Evolutionary conservation across 2,329 filamentous ascomycete species (phyloP).

Genomic region (Colletotrichum destructivum): DNA sequence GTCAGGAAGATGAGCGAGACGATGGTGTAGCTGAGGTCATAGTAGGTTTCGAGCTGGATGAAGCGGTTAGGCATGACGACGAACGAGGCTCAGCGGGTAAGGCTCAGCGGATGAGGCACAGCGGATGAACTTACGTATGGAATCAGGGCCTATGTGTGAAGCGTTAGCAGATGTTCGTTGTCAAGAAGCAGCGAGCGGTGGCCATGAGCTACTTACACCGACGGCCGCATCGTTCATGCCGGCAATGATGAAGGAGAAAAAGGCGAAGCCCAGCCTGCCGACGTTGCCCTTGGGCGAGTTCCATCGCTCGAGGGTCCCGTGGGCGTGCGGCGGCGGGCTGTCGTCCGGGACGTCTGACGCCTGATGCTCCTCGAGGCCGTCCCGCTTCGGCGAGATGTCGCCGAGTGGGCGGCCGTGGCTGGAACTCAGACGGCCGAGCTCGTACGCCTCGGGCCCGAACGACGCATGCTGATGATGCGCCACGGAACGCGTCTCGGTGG

Average conservation of each 20-base stretch:
- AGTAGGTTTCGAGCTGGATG: conserved; percentile 71
- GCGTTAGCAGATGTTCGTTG: not conserved
- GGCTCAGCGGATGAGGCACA: too few relatives aligned
- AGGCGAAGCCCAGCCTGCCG: conserved; percentile 58
- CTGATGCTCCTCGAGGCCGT: conserved; percentile 26
- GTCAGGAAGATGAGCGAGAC: conserved; percentile 76
- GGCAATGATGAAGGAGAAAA: conserved; percentile 72
- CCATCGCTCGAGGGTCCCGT: conserved; percentile 50
- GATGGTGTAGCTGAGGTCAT: conserved; percentile 70
- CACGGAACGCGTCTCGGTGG: conserved; percentile 33
- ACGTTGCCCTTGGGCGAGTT: conserved; percentile 54
- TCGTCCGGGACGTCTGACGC: not conserved
- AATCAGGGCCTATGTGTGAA: conserved; percentile 52
- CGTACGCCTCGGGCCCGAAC: conserved; percentile 22
- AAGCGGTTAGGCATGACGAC: not conserved
- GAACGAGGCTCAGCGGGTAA: too few relatives aligned
- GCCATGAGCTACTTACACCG: conserved; percentile 59
- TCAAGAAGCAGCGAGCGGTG: too few relatives aligned
- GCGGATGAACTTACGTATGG: conserved; percentile 51
- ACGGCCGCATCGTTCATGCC: conserved; percentile 76
- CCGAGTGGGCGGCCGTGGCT: conserved; percentile 8
- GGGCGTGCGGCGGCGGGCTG: conserved; percentile 24
- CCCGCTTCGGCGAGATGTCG: not conserved
- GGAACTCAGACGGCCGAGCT: conserved; percentile 31
- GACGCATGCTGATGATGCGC: conserved; percentile 19